Base-by-base conservation (phyloP, 441 rosid species). In the Euphorbia schlechtendalii region DNA sequence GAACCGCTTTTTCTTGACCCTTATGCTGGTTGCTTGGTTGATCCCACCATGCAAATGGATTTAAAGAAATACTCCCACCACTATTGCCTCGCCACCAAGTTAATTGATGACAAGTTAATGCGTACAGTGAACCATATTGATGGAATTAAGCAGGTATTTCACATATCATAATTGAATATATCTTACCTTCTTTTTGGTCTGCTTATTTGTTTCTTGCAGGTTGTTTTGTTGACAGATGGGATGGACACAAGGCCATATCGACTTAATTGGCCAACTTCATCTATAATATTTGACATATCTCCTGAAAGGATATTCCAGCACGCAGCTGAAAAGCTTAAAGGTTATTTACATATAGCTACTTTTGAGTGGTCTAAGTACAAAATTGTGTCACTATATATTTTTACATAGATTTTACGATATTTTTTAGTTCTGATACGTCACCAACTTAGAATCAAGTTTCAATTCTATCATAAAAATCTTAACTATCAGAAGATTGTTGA, bases 211-310 rank as follows among this genome's bases (percentile, higher is more conserved):
- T 34, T 67, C n/a, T 17, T 81, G 82, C 84, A 90, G 97, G 90
- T 90, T 82, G 96, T 94, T 68, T 69, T 94, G 73, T 77, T 94
- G 65, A 80, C 96, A 20, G 96, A 94, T 77, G 99, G 99, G 18
- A 87, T 90, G 97, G 97, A 87, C 66, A 94, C 99, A 77, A 81
- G 96, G 45, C 96, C 96, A 20, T 94, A 83, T 71, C 82, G 99
- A 74, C 96, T 94, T 61, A 83, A 80, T 22, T 94, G 97, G 96
- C 97, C 92, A 59, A 69, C 81, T 74, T 89, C 96, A 1, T 86
- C 97, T 69, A 72, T 90, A 56, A 83, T 89, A 62, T 94, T 84
- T 74, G 96, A 91, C 75, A 62, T 89, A 46, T 94, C 97, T 56
- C 85, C 92, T 0, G 83, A 82, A 57, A 81, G 71, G 57, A 81